Conservation (phyloP, 345 rosid species). For the Eucalyptus marginata region DNA sequence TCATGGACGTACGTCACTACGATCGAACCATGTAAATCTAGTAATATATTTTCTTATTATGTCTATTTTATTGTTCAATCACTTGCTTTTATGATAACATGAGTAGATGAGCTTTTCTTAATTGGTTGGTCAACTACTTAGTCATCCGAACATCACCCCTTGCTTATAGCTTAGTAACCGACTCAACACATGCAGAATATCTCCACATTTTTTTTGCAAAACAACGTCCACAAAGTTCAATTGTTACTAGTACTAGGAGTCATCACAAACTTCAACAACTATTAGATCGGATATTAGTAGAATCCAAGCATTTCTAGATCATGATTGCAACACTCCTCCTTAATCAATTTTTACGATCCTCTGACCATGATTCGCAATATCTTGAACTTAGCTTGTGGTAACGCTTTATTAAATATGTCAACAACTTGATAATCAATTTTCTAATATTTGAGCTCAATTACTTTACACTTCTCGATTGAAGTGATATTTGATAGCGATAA, state of each 20-base stretch:
- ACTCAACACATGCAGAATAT: neutral
- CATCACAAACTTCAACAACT: neutral
- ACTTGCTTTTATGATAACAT: no score
- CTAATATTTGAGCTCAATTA: no score
- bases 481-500: no score
- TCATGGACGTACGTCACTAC: no score
- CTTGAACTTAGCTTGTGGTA: neutral
- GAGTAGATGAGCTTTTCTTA: no score
- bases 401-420: neutral
- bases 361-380: neutral
- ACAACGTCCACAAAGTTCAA: neutral
- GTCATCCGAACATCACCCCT: no score
- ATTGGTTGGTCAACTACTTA: no score
- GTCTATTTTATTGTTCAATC: no score
- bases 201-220: neutral
- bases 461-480: no score
- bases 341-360: neutral
- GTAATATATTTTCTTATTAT: no score
- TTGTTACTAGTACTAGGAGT: neutral
- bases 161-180: no score
- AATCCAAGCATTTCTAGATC: neutral
- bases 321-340: neutral
- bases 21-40: no score
- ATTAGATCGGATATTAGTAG: neutral
- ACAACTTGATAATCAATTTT: neutral